Evolutionary conservation across 805 yeast genomes (phyloP).

Genomic region (Sugiyamaella lignohabitans): DNA sequence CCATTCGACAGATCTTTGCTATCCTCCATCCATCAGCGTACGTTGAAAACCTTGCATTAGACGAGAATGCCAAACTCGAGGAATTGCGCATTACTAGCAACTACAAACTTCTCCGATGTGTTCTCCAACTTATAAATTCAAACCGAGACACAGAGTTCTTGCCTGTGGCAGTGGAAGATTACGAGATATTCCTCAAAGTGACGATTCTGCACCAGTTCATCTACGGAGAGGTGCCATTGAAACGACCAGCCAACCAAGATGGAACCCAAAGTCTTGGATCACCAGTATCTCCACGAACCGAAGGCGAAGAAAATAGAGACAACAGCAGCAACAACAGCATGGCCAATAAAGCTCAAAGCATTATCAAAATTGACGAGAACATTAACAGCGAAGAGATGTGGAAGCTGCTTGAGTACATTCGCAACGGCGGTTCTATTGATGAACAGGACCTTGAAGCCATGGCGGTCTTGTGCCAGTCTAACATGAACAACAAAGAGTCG

Average conservation of each 20-base stretch:
- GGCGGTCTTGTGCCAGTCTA: background rate
- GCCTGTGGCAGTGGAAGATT: slow-evolving; percentile 18
- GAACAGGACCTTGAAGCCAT: slow-evolving; percentile 5
- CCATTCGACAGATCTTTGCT: slow-evolving; percentile 27
- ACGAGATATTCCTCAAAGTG: slow-evolving; percentile 9
- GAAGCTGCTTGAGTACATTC: slow-evolving; percentile 4
- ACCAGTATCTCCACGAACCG: background rate
- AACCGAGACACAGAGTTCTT: slow-evolving; percentile 16
- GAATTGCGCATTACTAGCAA: slow-evolving; percentile 31
- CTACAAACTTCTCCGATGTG: slow-evolving; percentile 26
- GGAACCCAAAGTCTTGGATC: background rate
- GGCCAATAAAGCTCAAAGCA: too few species aligned
- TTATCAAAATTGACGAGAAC: background rate
- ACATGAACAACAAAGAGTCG: background rate
- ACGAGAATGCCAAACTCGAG: slow-evolving; percentile 23
- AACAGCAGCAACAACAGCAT: background rate
- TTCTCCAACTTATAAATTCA: slow-evolving; percentile 17
- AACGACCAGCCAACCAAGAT: background rate
- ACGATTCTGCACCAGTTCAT: slow-evolving; percentile 15
- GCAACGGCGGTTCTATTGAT: background rate
- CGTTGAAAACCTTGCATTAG: slow-evolving; percentile 18
- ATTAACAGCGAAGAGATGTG: slow-evolving; percentile 3
- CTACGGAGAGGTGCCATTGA: background rate
- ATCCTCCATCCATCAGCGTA: slow-evolving; percentile 17
- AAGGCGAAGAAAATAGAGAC: background rate